Evolutionary conservation across 78 protist genomes (phyloP).

Genomic region (Dictyostelium citrinum): DNA sequence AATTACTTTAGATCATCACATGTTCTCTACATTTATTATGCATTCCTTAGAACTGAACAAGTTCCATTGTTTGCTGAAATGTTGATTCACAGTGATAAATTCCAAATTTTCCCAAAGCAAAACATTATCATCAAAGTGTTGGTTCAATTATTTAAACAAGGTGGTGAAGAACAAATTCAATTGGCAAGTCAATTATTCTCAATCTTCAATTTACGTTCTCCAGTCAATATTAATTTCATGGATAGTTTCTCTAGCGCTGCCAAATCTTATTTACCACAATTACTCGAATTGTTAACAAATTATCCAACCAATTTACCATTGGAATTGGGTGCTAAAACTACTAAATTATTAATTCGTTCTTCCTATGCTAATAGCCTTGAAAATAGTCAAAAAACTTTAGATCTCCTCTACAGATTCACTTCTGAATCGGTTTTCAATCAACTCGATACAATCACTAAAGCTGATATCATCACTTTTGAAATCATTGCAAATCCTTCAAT

Average conservation of each 20-base stretch:
- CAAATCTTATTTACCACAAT: neutral
- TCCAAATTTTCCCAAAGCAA: conserved; percentile 47
- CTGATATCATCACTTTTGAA: neutral
- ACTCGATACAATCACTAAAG: neutral
- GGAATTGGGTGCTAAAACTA: neutral
- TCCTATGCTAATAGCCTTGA: neutral
- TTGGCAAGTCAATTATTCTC: neutral
- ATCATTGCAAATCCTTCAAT: neutral
- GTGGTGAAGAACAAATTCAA: neutral
- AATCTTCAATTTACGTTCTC: neutral
- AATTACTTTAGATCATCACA: conserved; percentile 9
- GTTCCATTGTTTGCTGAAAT: conserved; percentile 28
- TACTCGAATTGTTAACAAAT: neutral
- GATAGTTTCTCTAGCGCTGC: neutral
- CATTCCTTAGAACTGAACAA: neutral
- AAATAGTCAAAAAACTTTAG: neutral
- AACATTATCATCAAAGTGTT: conserved; percentile 5
- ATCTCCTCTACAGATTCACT: neutral
- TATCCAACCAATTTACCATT: neutral
- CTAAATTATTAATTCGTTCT: neutral
- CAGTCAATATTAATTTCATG: neutral
- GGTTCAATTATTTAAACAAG: neutral
- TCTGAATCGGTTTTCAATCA: neutral
- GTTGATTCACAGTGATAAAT: conserved; percentile 18
- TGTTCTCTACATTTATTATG: conserved; percentile 5